phyloP scores from a whole-genome alignment of 768 basidiomycete species.

The Amanita polypyramis region DNA sequence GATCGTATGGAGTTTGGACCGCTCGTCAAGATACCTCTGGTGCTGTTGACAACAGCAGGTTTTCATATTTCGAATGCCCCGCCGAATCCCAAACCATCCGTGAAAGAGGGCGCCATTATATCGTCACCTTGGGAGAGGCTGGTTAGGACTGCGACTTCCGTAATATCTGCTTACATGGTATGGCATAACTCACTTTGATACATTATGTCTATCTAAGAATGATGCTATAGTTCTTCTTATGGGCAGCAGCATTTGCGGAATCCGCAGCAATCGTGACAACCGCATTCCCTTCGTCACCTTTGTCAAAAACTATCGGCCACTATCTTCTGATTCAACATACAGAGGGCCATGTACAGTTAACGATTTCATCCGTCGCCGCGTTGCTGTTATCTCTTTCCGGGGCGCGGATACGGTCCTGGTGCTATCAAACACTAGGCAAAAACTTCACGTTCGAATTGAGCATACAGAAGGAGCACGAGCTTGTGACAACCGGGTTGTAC shows the following conservation, averaged over 20 bases:
- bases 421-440: conserved; percentile 24
- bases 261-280: neutral
- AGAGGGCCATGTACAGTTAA: neutral
- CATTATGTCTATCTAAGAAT: neutral
- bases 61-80: conserved; percentile 1
- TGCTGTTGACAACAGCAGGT: conserved; percentile 3
- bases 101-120: neutral
- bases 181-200: neutral
- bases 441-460: conserved; percentile 31
- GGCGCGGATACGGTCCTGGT: conserved; percentile 22
- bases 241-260: conserved; percentile 1
- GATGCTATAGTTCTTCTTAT: neutral
- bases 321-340: neutral
- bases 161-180: neutral
- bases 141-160: neutral
- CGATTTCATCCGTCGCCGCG: neutral
- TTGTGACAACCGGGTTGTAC: conserved; percentile 23
- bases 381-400: conserved; percentile 17
- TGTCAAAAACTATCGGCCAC: neutral
- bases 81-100: conserved; percentile 5
- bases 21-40: conserved; percentile 5
- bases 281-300: neutral
- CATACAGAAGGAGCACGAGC: conserved; percentile 14
- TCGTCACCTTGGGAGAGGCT: neutral
- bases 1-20: neutral